A percentile compares a stretch with the other conserved stretches of the same genome.
Evolutionary conservation across 306 rosid species (phyloP).

Genomic region (Potentilla sterilis): DNA sequence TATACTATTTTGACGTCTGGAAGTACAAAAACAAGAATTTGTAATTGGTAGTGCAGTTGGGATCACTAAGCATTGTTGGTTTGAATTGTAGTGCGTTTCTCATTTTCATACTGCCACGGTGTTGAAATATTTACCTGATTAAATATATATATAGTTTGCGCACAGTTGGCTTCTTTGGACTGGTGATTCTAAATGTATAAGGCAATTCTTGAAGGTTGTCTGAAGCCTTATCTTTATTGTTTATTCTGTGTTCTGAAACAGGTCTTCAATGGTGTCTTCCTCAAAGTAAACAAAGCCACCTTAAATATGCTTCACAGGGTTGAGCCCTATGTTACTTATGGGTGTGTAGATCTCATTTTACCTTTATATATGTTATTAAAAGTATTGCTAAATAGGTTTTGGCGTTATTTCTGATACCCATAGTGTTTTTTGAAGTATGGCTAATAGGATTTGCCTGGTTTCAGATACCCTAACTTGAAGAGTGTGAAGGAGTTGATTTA

Average conservation of each 20-base stretch:
- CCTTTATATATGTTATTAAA: neutral
- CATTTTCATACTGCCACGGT: neutral
- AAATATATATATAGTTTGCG: no score
- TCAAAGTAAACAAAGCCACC: constrained; percentile 91
- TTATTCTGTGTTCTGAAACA: constrained; percentile 22
- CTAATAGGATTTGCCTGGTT: neutral
- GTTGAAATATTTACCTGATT: no score
- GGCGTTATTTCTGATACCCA: constrained; percentile 31
- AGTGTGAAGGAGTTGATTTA: constrained; percentile 69
- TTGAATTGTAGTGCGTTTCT: neutral
- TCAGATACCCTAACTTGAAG: constrained; percentile 77
- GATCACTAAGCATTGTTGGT: neutral
- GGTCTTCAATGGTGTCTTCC: constrained; percentile 88
- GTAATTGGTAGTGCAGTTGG: neutral
- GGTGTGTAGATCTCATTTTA: constrained; percentile 36
- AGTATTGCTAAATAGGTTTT: neutral
- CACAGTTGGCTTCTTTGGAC: neutral
- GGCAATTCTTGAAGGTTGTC: neutral
- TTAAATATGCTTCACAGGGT: constrained; percentile 85
- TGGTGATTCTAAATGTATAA: neutral
- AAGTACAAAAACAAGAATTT: neutral
- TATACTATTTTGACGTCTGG: neutral
- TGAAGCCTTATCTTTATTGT: neutral
- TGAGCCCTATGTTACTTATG: constrained; percentile 91
- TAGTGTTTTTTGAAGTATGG: neutral